Percentiles rank a stretch among this genome's conserved stretches.
Conservation (phyloP, 148 eudicot genomes). For the Diospyros kaki region DNA sequence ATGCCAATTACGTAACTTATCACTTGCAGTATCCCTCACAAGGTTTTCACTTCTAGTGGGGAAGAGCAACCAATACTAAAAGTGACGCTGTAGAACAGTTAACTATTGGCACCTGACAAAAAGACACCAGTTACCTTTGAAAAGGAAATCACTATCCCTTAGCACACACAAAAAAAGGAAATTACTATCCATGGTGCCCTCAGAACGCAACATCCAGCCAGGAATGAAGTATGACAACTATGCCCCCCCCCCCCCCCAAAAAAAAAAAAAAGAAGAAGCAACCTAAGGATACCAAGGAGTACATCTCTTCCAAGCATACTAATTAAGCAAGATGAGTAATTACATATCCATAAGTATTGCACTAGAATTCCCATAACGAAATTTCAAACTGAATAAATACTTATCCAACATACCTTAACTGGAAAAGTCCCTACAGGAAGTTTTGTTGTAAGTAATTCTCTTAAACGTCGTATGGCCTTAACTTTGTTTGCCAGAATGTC, state of each 20-base stretch:
- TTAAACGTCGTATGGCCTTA: constrained; percentile 80
- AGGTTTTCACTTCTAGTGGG: not conserved
- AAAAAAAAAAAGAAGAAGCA: too few species aligned
- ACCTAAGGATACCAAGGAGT: not conserved
- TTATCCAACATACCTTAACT: constrained; percentile 48
- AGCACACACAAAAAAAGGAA: not conserved
- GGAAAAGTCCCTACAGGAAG: constrained; percentile 93
- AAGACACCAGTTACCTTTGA: too few species aligned
- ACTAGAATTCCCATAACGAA: constrained; percentile 5
- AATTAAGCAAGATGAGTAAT: not conserved
- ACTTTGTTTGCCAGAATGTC: constrained; percentile 95
- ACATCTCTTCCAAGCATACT: not conserved
- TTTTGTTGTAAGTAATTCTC: constrained; percentile 84
- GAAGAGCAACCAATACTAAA: not conserved
- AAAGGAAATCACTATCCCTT: not conserved
- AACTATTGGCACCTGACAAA: too few species aligned
- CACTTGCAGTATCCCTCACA: not conserved
- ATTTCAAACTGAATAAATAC: not conserved
- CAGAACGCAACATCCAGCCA: not conserved
- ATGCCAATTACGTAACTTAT: not conserved
- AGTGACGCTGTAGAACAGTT: not conserved
- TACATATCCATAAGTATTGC: not conserved
- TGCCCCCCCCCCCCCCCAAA: too few species aligned
- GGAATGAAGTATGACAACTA: not conserved
- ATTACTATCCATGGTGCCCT: not conserved